These are phyloP conservation scores for Mucor racemosus DNA, from an alignment of 371 early-diverging fungal genomes.

Conservation along the genomic window DNA sequence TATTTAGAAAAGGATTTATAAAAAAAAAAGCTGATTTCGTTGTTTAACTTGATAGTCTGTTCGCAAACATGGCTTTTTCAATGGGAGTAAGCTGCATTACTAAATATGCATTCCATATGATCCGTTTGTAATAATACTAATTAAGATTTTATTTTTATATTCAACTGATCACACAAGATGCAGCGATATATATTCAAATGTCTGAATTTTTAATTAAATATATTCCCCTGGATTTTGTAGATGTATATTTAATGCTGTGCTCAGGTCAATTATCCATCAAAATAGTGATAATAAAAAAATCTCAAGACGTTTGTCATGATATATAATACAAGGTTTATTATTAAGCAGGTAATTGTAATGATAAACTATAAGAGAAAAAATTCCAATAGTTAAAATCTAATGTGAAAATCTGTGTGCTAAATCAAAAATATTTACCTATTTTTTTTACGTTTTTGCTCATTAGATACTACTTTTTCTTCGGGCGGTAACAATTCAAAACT, in stretches of 20 bases:
- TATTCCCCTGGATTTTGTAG: too few species aligned
- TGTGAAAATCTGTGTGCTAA: not conserved
- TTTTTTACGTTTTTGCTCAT: conserved; percentile 16
- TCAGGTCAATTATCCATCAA: too few species aligned
- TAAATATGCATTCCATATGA: not conserved
- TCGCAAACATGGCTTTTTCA: not conserved
- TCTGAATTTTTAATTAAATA: too few species aligned
- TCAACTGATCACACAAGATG: not conserved
- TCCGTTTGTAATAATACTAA: not conserved
- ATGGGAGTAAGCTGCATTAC: not conserved
- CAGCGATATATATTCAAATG: not conserved
- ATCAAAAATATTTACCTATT: conserved; percentile 15
- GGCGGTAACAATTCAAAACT: conserved; percentile 66
- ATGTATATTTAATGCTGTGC: too few species aligned
- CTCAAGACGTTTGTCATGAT: too few species aligned
- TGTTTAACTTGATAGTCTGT: too few species aligned
- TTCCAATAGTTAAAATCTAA: not conserved
- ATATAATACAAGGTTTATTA: not conserved
- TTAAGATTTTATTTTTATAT: not conserved
- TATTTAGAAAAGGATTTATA: too few species aligned
- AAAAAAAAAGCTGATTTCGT: too few species aligned
- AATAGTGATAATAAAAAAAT: too few species aligned
- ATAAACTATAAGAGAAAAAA: not conserved
- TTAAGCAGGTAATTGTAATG: conserved; percentile 19
- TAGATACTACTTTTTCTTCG: conserved; percentile 14